A percentile compares a stretch with the other conserved stretches of the same genome.
Conservation (phyloP, 371 early-diverging fungal genomes). For the Mortierella sp. region DNA sequence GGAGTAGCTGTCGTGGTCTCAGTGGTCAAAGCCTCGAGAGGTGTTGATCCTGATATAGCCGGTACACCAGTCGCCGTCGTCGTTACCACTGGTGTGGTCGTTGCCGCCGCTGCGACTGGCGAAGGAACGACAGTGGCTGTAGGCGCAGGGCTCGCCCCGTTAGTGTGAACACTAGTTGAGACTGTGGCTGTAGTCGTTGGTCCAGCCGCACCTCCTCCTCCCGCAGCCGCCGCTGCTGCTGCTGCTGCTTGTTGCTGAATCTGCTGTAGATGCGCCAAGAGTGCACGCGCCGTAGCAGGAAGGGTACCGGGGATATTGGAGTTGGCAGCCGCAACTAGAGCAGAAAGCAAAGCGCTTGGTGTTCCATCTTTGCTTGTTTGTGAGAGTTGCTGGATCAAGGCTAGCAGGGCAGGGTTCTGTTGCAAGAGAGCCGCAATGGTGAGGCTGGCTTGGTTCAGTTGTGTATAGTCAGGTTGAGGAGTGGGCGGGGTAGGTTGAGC, state of each 20-base stretch:
- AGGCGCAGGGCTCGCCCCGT: too few species aligned
- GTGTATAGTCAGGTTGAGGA: slow-evolving; percentile 12
- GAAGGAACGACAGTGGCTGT: too few species aligned
- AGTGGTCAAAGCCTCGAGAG: background rate
- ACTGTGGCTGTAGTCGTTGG: background rate
- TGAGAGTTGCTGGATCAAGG: slow-evolving; percentile 26
- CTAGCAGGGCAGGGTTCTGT: slow-evolving; percentile 35
- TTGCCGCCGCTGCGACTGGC: too few species aligned
- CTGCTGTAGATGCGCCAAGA: slow-evolving; percentile 16
- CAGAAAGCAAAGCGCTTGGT: slow-evolving; percentile 25
- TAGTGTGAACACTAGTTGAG: background rate
- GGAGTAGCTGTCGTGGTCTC: slow-evolving; percentile 1
- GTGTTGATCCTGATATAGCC: slow-evolving; percentile 5
- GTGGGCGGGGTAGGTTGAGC: too few species aligned
- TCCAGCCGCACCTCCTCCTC: background rate
- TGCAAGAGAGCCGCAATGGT: slow-evolving; percentile 36
- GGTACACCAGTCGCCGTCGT: too few species aligned
- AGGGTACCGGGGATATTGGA: slow-evolving; percentile 10
- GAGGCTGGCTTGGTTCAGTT: slow-evolving; percentile 34
- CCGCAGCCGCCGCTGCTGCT: background rate
- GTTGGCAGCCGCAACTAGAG: slow-evolving; percentile 35
- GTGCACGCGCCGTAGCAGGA: slow-evolving; percentile 13
- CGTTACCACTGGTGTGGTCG: too few species aligned
- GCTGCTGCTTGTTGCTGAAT: slow-evolving; percentile 12
- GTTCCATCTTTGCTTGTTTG: slow-evolving; percentile 41